Evolutionary conservation across 257 asterid species (phyloP).

Genomic region (Rhazya stricta): DNA sequence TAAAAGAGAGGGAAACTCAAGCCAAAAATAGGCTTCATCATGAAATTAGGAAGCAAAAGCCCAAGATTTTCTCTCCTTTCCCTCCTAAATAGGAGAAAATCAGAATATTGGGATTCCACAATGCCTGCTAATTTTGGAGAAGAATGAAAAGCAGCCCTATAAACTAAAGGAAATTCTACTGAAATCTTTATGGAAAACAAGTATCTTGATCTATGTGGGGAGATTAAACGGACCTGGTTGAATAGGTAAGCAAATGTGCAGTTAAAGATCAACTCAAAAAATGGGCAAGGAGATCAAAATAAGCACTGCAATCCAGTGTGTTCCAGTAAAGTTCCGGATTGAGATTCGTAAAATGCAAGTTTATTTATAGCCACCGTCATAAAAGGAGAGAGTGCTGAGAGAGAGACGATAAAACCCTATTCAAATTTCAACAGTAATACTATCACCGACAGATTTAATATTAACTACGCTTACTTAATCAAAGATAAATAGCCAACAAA

Average conservation of each 20-base stretch:
- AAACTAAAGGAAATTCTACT: neutral
- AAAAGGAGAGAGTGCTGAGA: neutral
- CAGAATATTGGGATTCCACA: neutral
- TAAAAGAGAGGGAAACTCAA: neutral
- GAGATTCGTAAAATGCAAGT: neutral
- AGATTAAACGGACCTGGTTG: neutral
- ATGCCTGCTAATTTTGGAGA: neutral
- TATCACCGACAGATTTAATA: slow-evolving; percentile 11
- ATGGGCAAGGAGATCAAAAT: neutral
- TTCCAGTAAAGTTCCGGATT: neutral
- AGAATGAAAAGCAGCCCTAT: neutral
- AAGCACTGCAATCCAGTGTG: neutral
- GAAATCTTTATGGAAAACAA: neutral
- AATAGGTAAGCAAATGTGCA: neutral
- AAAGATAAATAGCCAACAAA: neutral
- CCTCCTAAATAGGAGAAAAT: neutral
- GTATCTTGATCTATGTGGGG: neutral
- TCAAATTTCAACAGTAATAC: neutral
- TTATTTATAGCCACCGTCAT: neutral
- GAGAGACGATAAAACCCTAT: neutral
- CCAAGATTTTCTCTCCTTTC: neutral
- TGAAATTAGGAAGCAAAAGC: neutral
- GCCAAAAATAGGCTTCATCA: neutral
- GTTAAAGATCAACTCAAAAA: neutral
- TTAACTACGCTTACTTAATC: neutral